Base-by-base conservation (phyloP, 768 basidiomycete species). In the Cystoderma amianthinum region DNA sequence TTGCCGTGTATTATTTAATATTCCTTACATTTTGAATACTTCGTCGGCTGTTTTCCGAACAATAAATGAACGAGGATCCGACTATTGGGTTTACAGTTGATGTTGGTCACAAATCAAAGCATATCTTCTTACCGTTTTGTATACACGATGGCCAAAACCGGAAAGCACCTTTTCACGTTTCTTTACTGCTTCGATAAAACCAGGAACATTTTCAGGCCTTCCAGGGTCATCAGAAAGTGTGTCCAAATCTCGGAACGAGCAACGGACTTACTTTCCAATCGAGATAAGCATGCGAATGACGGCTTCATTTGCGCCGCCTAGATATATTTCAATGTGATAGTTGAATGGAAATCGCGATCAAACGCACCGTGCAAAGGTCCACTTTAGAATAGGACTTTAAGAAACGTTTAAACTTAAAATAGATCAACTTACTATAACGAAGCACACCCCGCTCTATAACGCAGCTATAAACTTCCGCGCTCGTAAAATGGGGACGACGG, bases 241-340 rank as follows among this genome's bases (percentile, higher is more conserved):
- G n/a, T 38, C 23, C 23, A 48, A 15, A 23, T 13, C 28, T 34
- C 34, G 36, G 33, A 4, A 17, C 18, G 32, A 33, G 5, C n/a
- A 13, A n/a, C n/a, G n/a, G 25, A 58, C 78, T 53, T 51, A 86
- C 78, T 78, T 79, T 52, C 89, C 91, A 47, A 95, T 92, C 1
- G 86, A 81, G 32, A 90, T 73, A 32, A 95, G 68, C 93, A 95
- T 95, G 11, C 93, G 81, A 54, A 95, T 91, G 46, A 95, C 92
- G 4, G 92, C 90, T 59, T 95, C 91, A 50, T 92, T 92, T 2
- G 91, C 92, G 39, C 91, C 90, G 48, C 89, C 87, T 74, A 55
- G 41, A 20, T 11, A 19, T 10, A 36, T 30, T 33, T 20, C 22
- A 44, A 36, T 25, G 10, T 37, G 17, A 15, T 37, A 44, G 43